Base-by-base conservation (phyloP, 108 stramenopile genomes). In the Phaeodactylum tricornutum region DNA sequence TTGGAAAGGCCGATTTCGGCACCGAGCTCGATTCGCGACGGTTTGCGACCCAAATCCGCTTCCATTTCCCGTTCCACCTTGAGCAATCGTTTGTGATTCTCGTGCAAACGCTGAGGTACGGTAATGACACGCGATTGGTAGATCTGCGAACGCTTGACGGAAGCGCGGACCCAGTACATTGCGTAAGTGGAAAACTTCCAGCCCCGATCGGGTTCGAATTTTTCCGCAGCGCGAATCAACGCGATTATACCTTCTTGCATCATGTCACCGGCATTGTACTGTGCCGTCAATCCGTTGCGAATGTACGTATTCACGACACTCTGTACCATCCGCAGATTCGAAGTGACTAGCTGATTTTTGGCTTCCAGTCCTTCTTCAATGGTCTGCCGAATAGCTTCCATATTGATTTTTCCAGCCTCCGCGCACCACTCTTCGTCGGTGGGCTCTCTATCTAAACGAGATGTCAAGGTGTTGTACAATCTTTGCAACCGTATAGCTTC, bases 131-230 rank as follows among this genome's bases (percentile, higher is more conserved):
- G 59, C 6, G 81, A 81, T 61, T 91, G 89, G 33, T 58, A 50
- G 17, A 80, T 61, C 57, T 91, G 89, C 24, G 67, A 71, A 33
- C 82, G 65, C 58, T 93, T 88, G 14, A 97, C 68, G 7, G 94
- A 74, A 29, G 93, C 78, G 45, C 93, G 70, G 15, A 97, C 89
- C 96, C 96, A 97, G 62, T 94, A 97, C 77, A 92, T 90, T 26
- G 94, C 93, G 71, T 97, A 97, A 22, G 96, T 97, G 30, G 84
- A 85, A 59, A 97, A 95, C 26, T 87, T 82, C 45, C 93, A 95
- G 27, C 94, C 94, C 37, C 89, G 59, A 5, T 67, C 59, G 2
- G 94, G 94, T 46, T 97, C 94, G 67, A 80, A 97, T 62, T 95
- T 94, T 42, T 95, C 96, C 26, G 92, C 94, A 1, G 96, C 95